phyloP scores from a whole-genome alignment of 163 green algal genomes.

The Smithsoniella earleae region DNA sequence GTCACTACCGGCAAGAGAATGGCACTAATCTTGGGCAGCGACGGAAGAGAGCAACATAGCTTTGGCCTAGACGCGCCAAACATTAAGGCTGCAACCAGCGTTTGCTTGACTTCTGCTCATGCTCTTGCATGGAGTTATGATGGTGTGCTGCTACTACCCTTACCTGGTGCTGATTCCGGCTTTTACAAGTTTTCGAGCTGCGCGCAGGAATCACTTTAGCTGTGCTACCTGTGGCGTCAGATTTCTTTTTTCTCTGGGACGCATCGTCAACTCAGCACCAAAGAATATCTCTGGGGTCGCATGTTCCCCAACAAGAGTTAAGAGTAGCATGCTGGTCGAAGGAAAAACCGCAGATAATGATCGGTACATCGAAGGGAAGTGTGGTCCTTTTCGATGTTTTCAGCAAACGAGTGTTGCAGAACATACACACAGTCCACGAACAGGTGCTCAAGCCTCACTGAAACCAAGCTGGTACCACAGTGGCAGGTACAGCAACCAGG shows the following conservation, averaged over 20 bases:
- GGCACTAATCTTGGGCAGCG: not conserved
- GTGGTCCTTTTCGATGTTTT: not conserved
- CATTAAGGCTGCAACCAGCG: not conserved
- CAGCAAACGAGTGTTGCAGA: not conserved
- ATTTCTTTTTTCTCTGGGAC: not conserved
- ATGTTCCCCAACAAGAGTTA: constrained; percentile 10
- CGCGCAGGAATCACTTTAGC: not conserved
- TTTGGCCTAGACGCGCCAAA: constrained; percentile 1
- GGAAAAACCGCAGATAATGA: not conserved
- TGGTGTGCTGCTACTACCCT: not conserved
- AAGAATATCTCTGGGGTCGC: not conserved
- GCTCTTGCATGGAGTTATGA: not conserved
- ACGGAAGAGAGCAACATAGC: not conserved
- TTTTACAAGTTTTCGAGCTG: too few relatives aligned
- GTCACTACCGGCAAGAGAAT: not conserved
- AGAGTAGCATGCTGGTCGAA: not conserved
- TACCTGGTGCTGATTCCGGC: too few relatives aligned
- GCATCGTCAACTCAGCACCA: not conserved
- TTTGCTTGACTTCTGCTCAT: not conserved
- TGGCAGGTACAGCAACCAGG: not conserved
- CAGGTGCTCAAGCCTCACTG: not conserved
- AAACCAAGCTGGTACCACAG: not conserved
- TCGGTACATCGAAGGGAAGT: not conserved
- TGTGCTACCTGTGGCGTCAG: not conserved
- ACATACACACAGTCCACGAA: not conserved